Evolutionary conservation across 2,329 filamentous ascomycete genomes (phyloP).

Genomic region (Ophiostoma tasmaniense): DNA sequence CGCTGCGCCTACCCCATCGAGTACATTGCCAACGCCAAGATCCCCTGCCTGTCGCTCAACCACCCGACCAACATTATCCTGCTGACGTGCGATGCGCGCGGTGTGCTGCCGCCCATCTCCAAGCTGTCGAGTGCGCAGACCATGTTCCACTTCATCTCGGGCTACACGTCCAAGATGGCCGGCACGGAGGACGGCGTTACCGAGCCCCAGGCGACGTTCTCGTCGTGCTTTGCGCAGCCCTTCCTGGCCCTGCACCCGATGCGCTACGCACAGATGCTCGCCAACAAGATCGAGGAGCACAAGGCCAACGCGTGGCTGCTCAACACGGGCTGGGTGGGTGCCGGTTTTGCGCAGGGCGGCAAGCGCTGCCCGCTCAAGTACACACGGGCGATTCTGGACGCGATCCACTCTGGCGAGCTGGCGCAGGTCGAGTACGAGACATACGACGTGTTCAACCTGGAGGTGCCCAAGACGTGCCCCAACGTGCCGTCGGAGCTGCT

Average conservation of each 20-base stretch:
- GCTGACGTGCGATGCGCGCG: slow-evolving; percentile 93
- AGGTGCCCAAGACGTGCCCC: slow-evolving; percentile 85
- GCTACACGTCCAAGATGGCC: slow-evolving; percentile 99
- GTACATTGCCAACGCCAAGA: slow-evolving; percentile 98
- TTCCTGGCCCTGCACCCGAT: slow-evolving; percentile 99
- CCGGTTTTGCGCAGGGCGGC: slow-evolving; percentile 80
- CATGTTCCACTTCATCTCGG: slow-evolving; percentile 99
- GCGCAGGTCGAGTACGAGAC: slow-evolving; percentile 88
- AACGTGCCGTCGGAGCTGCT: slow-evolving; percentile 85
- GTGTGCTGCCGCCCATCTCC: slow-evolving; percentile 94
- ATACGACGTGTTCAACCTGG: slow-evolving; percentile 94
- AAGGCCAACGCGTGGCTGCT: slow-evolving; percentile 96
- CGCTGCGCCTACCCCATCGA: slow-evolving; percentile 92
- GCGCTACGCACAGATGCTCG: slow-evolving; percentile 97
- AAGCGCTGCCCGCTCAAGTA: slow-evolving; percentile 98
- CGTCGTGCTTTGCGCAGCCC: slow-evolving; percentile 96
- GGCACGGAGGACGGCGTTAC: slow-evolving; percentile 95
- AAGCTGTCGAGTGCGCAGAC: slow-evolving; percentile 92
- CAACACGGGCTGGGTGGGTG: slow-evolving; percentile 96
- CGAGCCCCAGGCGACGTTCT: slow-evolving; percentile 97
- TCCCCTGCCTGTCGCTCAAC: slow-evolving; percentile 78
- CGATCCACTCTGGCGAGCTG: slow-evolving; percentile 94
- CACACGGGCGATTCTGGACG: slow-evolving; percentile 94
- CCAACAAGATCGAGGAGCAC: slow-evolving; percentile 94
- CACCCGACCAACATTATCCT: slow-evolving; percentile 98